These are phyloP conservation scores for Aureobasidium pullulans DNA, from an alignment of 2,329 filamentous ascomycete species.

Conservation along the genomic window DNA sequence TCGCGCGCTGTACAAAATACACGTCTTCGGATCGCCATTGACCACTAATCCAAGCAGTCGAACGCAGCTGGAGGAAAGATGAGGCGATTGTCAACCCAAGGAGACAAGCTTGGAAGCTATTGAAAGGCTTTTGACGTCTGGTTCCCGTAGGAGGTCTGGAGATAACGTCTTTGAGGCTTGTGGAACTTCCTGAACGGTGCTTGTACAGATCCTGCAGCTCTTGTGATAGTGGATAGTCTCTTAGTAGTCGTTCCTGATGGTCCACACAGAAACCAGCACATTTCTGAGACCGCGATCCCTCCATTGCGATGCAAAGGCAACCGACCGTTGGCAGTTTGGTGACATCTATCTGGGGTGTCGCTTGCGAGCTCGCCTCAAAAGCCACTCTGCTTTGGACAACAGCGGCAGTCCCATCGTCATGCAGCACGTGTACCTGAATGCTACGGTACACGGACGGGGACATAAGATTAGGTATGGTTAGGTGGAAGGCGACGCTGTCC, in stretches of 20 bases:
- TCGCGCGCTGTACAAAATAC: not conserved
- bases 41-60: not conserved
- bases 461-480: too few species aligned
- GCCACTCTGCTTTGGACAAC: not conserved
- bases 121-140: not conserved
- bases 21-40: not conserved
- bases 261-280: not conserved
- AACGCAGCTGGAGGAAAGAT: not conserved
- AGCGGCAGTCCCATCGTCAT: too few species aligned
- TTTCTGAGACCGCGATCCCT: not conserved
- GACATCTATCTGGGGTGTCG: not conserved
- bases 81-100: not conserved
- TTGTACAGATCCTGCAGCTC: too few species aligned
- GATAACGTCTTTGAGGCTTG: too few species aligned
- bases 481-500: not conserved
- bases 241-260: not conserved
- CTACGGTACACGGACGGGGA: too few species aligned
- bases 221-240: not conserved
- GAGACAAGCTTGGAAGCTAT: not conserved
- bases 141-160: fast-evolving
- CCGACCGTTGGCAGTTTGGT: not conserved
- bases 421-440: too few species aligned
- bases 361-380: not conserved
- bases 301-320: not conserved
- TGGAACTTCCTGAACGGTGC: too few species aligned